Conservation (phyloP, 164 flowering plant species). For the Paratinospora sagittata region DNA sequence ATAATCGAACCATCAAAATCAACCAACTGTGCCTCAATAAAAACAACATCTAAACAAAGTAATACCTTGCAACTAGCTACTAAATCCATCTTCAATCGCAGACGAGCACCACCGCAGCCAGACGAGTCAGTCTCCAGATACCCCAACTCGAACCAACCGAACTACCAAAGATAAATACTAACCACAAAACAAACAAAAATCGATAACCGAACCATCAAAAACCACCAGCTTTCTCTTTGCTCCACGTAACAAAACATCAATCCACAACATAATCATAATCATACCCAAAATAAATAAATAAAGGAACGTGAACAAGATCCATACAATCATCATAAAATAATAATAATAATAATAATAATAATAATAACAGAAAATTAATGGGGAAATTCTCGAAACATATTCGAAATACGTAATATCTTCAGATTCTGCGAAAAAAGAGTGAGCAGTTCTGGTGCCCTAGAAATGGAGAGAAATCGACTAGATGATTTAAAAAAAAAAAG, state of each 20-base stretch:
- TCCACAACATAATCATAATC: no score
- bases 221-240: not conserved
- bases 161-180: not conserved
- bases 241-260: not conserved
- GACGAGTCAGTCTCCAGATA: not conserved
- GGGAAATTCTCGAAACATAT: no score
- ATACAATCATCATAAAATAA: no score
- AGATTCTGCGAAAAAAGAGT: not conserved
- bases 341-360: no score
- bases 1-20: no score
- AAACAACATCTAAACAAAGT: not conserved
- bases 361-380: no score
- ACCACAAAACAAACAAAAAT: not conserved
- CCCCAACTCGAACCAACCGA: not conserved
- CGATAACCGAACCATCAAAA: not conserved
- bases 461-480: not conserved
- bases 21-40: no score
- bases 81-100: slow-evolving; percentile 33
- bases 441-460: not conserved
- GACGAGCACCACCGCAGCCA: not conserved
- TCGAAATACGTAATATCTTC: no score
- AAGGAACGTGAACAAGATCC: no score
- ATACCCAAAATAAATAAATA: no score
- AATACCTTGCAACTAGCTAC: slow-evolving; percentile 47
- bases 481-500: not conserved